Evolutionary conservation across 495 filamentous ascomycete species (phyloP).

Genomic region (Aspergillus mulundensis): DNA sequence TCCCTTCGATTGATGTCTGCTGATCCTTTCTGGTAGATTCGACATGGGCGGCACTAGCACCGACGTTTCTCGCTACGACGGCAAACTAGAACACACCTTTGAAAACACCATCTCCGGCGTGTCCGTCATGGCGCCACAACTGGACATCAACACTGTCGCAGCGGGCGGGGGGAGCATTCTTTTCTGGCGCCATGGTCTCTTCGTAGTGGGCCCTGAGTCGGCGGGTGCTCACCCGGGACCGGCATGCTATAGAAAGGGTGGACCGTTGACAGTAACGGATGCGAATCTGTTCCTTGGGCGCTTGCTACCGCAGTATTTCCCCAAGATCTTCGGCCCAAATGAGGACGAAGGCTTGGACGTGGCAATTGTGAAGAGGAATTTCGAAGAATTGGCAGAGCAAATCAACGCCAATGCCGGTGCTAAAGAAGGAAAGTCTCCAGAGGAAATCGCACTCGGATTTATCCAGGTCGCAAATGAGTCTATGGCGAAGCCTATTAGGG

Average conservation of each 20-base stretch:
- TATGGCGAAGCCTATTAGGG: conserved; percentile 52
- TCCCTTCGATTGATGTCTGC: no score
- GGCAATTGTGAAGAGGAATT: conserved; percentile 68
- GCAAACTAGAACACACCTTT: conserved; percentile 93
- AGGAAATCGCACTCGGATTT: conserved; percentile 76
- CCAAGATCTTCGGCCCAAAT: conserved; percentile 90
- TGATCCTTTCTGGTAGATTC: no score
- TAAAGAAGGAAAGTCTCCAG: conserved; percentile 57
- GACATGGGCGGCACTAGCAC: conserved; percentile 97
- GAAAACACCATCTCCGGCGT: conserved; percentile 96
- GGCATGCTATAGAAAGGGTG: conserved; percentile 92
- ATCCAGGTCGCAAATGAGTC: conserved; percentile 52
- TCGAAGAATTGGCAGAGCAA: conserved; percentile 71
- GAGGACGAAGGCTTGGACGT: conserved; percentile 84
- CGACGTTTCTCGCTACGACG: conserved; percentile 90
- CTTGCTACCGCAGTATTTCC: conserved; percentile 92
- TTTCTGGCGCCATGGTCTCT: conserved; percentile 87
- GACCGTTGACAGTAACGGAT: conserved; percentile 88
- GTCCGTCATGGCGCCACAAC: conserved; percentile 88
- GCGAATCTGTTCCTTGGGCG: conserved; percentile 89
- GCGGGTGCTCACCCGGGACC: conserved; percentile 91
- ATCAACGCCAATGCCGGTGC: conserved; percentile 47
- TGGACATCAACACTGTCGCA: conserved; percentile 97
- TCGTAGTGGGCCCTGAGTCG: conserved; percentile 92
- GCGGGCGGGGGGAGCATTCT: conserved; percentile 89